Conservation (phyloP, 306 rosid genomes). For the Cicer bijugum region DNA sequence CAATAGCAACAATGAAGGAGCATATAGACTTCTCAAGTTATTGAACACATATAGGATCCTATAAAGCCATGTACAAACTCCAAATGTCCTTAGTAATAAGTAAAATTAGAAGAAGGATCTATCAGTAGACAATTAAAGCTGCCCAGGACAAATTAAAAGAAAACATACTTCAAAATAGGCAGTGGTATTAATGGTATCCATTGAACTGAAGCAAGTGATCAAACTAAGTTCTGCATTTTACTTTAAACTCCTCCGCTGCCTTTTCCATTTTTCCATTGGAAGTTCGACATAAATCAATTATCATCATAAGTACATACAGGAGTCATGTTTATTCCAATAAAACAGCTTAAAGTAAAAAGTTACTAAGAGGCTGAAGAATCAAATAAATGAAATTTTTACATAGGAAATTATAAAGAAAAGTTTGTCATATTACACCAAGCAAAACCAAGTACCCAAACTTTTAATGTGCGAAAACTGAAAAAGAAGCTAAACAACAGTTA, state of each 20-base stretch:
- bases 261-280: not conserved
- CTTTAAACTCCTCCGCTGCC: not conserved
- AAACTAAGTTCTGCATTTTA: not conserved
- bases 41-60: conserved; percentile 10
- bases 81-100: conserved; percentile 1
- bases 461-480: not conserved
- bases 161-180: not conserved
- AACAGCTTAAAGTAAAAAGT: not conserved
- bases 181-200: not conserved
- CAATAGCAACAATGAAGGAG: conserved; percentile 6
- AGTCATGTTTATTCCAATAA: not conserved
- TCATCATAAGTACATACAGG: not conserved
- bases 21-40: not conserved
- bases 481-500: not conserved
- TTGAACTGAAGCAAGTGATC: not conserved
- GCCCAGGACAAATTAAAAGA: not conserved
- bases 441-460: not conserved
- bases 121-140: not conserved
- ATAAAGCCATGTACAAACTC: conserved; percentile 13
- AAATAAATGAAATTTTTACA: not conserved
- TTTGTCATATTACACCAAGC: not conserved
- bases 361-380: not conserved
- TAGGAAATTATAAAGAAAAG: not conserved
- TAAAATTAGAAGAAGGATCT: not conserved
- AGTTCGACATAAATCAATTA: not conserved